Conservation (phyloP, 495 filamentous ascomycete species). For the Annulohypoxylon bovei region DNA sequence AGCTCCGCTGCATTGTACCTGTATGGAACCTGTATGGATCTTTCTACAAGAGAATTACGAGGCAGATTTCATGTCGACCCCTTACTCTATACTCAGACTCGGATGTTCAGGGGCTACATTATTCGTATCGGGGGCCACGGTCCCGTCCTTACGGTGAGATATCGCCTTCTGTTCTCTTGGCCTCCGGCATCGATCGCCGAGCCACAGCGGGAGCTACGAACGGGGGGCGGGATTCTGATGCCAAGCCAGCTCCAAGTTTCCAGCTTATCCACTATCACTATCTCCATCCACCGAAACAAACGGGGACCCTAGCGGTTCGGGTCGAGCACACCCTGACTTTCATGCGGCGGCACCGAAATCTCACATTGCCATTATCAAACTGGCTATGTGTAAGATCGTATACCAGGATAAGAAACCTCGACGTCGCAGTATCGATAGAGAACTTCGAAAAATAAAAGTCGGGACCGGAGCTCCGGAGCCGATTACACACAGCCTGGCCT, state of each 20-base stretch:
- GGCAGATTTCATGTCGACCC: neutral
- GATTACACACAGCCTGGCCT: neutral
- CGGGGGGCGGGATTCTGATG: neutral
- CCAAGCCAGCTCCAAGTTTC: neutral
- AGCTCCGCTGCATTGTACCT: neutral
- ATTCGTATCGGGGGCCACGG: neutral
- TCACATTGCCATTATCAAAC: neutral
- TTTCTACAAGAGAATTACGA: neutral
- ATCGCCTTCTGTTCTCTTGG: neutral
- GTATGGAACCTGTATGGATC: neutral
- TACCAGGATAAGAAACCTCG: neutral
- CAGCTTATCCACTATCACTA: neutral
- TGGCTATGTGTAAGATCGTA: slow-evolving; percentile 1
- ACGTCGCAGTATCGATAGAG: slow-evolving; percentile 8
- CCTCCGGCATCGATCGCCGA: neutral
- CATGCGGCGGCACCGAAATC: neutral
- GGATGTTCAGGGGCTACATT: neutral
- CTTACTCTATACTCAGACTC: neutral
- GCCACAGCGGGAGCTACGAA: slow-evolving; percentile 1
- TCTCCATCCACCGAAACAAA: neutral
- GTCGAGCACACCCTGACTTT: neutral
- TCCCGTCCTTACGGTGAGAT: neutral
- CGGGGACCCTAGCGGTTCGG: neutral
- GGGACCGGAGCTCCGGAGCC: slow-evolving; percentile 27
- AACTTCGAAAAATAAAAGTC: neutral